Conservation (phyloP, 78 protist species). For the Chrysochromulina parva region DNA sequence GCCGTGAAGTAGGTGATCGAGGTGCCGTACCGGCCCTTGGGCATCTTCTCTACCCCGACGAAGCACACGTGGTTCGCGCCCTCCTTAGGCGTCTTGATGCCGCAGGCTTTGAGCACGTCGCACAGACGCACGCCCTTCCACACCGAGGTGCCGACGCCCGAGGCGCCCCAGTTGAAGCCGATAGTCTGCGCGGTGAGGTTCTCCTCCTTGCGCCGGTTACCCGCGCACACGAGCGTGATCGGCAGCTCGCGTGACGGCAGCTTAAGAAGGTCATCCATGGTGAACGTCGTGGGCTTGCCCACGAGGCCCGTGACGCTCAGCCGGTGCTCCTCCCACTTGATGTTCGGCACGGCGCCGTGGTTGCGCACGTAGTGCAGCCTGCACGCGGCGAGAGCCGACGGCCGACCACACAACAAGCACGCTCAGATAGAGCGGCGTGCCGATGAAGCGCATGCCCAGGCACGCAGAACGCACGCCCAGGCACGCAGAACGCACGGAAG, state of each 20-base stretch:
- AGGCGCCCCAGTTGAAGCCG: conserved; percentile 56
- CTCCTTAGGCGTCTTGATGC: neutral
- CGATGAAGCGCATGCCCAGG: neutral
- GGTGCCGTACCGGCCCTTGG: conserved; percentile 32
- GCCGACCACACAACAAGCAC: too few relatives aligned
- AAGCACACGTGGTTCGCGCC: neutral
- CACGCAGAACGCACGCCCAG: neutral
- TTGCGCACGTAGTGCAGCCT: conserved; percentile 48
- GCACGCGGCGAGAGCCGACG: neutral
- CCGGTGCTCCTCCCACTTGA: conserved; percentile 8
- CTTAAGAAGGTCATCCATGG: conserved; percentile 26
- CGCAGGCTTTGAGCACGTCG: neutral
- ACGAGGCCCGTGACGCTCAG: conserved; percentile 9
- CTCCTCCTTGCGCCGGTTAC: conserved; percentile 57
- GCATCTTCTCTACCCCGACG: neutral
- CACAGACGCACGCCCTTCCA: conserved; percentile 40
- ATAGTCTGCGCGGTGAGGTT: conserved; percentile 39
- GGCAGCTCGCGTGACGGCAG: conserved; percentile 12
- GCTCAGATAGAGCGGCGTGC: too few relatives aligned
- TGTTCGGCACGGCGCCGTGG: conserved; percentile 38
- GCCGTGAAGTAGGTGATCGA: neutral
- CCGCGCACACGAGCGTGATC: conserved; percentile 39
- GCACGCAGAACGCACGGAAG: neutral
- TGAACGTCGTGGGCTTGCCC: neutral
- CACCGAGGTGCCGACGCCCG: neutral